These are phyloP conservation scores for Coemansia sp. DNA, from an alignment of 192 early-diverging fungal species.

Conservation along the genomic window DNA sequence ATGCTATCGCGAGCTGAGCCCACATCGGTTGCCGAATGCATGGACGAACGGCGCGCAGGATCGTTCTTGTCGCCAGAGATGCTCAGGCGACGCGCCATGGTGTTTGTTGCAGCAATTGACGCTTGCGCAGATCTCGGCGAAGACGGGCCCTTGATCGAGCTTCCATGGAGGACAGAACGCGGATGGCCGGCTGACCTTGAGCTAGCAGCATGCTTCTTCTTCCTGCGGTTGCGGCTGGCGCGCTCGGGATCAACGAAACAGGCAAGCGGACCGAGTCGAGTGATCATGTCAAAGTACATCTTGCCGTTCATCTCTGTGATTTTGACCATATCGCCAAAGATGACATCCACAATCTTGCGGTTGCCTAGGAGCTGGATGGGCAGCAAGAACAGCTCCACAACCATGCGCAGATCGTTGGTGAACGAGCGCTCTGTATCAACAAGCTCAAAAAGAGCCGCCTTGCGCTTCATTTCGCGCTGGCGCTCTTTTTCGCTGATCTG, in stretches of 20 bases:
- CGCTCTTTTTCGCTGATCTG: slow-evolving; percentile 35
- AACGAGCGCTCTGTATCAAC: slow-evolving; percentile 48
- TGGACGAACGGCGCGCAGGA: slow-evolving; percentile 24
- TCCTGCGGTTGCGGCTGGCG: slow-evolving; percentile 43
- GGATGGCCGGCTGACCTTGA: slow-evolving; percentile 17
- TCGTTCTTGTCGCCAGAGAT: slow-evolving; percentile 12
- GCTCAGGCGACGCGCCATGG: slow-evolving; percentile 45
- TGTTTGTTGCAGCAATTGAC: slow-evolving; percentile 27
- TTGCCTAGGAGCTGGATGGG: slow-evolving; percentile 49
- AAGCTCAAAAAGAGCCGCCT: slow-evolving; percentile 51
- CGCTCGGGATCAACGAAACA: slow-evolving; percentile 45
- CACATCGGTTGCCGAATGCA: slow-evolving; percentile 22
- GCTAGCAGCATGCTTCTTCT: slow-evolving; percentile 32
- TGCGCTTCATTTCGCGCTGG: slow-evolving; percentile 47
- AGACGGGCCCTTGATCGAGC: slow-evolving; percentile 34
- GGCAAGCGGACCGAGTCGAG: slow-evolving; percentile 41
- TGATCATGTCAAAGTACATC: slow-evolving; percentile 52
- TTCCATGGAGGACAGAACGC: slow-evolving; percentile 47
- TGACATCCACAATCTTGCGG: slow-evolving; percentile 51
- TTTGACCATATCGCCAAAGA: slow-evolving; percentile 55
- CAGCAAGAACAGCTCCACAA: slow-evolving; percentile 53
- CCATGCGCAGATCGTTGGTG: slow-evolving; percentile 51
- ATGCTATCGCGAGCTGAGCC: slow-evolving; percentile 13
- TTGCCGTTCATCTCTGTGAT: slow-evolving; percentile 54
- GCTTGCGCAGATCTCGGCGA: slow-evolving; percentile 22